These are phyloP conservation scores for Cytospora piceae DNA, from an alignment of 2,329 filamentous ascomycete genomes.

Conservation along the genomic window DNA sequence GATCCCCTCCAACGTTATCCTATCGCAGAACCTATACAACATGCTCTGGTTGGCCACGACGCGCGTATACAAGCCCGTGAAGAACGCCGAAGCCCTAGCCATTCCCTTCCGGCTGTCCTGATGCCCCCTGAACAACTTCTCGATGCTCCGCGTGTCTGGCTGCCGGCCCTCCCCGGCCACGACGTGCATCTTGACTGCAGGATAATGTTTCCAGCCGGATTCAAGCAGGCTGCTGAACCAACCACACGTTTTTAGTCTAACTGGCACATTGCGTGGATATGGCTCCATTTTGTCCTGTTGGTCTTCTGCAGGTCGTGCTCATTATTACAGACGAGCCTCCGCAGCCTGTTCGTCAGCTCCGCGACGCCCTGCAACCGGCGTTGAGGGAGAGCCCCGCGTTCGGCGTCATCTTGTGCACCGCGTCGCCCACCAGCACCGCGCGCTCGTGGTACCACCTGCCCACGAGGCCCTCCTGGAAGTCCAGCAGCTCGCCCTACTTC, in stretches of 20 bases:
- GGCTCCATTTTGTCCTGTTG: too few relatives aligned
- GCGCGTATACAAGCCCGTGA: constrained; percentile 17
- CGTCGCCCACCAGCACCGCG: constrained; percentile 31
- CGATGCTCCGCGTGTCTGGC: constrained; percentile 14
- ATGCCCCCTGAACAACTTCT: constrained; percentile 25
- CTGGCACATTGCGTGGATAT: too few relatives aligned
- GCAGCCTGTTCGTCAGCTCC: constrained; percentile 29
- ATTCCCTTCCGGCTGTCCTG: constrained; percentile 9
- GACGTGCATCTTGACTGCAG: too few relatives aligned
- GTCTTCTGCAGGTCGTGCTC: too few relatives aligned
- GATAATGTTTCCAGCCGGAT: too few relatives aligned
- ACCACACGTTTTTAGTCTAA: too few relatives aligned
- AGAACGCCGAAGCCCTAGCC: constrained; percentile 6
- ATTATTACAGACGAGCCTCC: constrained; percentile 14
- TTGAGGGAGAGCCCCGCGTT: constrained; percentile 30
- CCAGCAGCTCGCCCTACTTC: constrained; percentile 17
- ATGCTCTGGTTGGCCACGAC: constrained; percentile 14
- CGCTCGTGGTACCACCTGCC: constrained; percentile 29
- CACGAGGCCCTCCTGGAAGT: constrained; percentile 31
- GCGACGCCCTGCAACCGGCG: constrained; percentile 28
- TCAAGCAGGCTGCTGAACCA: too few relatives aligned
- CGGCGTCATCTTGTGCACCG: constrained; percentile 31
- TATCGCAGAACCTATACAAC: constrained; percentile 7
- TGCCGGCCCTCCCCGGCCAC: background rate
- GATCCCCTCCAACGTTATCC: background rate